Percentiles rank a stretch among this genome's conserved stretches.
phyloP scores from a whole-genome alignment of 2,329 filamentous ascomycete genomes.

The Mycogone perniciosa region DNA sequence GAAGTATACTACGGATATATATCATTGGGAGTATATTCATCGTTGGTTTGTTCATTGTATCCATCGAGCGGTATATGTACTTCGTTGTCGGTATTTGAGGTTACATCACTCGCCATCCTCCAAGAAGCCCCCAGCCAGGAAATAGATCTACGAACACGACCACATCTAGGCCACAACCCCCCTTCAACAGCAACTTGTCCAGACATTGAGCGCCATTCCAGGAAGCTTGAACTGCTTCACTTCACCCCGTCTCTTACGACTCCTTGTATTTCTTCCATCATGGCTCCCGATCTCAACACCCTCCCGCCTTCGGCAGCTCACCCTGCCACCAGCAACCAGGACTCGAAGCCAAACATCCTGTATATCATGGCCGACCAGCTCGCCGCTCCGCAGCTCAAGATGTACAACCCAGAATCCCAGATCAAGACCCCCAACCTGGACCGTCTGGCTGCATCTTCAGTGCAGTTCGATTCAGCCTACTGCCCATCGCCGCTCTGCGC shows the following conservation, averaged over 20 bases:
- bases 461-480: slow-evolving; percentile 91
- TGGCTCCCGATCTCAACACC: slow-evolving; percentile 72
- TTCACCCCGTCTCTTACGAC: neutral
- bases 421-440: slow-evolving; percentile 93
- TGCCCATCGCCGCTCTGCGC: slow-evolving; percentile 91
- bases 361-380: slow-evolving; percentile 98
- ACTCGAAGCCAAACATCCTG: slow-evolving; percentile 37
- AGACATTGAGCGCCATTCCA: no score
- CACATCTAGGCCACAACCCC: no score
- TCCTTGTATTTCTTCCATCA: slow-evolving; percentile 25
- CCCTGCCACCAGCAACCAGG: slow-evolving; percentile 16
- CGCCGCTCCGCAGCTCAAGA: slow-evolving; percentile 81
- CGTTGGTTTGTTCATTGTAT: no score
- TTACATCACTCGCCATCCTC: no score
- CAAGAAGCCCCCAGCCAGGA: no score
- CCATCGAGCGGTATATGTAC: no score
- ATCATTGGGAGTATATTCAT: no score
- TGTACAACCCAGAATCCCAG: slow-evolving; percentile 81
- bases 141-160: no score
- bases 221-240: neutral
- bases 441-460: slow-evolving; percentile 69
- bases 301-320: slow-evolving; percentile 50
- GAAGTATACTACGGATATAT: no score
- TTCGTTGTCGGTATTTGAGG: no score
- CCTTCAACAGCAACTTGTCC: no score